Percentiles rank a stretch among this genome's conserved stretches.
These are phyloP conservation scores for Leishmania tarentolae DNA, from an alignment of 208 protist genomes.

Conservation along the genomic window DNA sequence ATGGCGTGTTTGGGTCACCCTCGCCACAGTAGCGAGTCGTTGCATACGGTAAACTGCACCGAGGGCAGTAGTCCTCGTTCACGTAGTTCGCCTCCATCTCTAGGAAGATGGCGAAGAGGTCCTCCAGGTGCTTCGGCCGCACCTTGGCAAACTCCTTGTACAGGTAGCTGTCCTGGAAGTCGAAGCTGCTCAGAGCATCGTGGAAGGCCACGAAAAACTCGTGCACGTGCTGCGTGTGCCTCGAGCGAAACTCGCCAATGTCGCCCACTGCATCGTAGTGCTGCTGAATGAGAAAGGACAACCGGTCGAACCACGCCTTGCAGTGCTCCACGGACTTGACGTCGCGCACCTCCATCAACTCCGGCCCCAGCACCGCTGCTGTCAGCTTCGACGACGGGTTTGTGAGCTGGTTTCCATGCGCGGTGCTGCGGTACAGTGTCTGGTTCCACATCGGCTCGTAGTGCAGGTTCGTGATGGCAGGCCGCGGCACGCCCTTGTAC, in stretches of 20 bases:
- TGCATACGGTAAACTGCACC: conserved; percentile 83
- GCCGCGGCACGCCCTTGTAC: conserved; percentile 72
- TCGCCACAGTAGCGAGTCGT: conserved; percentile 88
- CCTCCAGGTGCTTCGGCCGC: conserved; percentile 63
- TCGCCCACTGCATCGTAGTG: conserved; percentile 90
- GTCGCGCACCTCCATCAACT: conserved; percentile 76
- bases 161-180: conserved; percentile 85
- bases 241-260: conserved; percentile 76
- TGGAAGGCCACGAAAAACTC: conserved; percentile 90
- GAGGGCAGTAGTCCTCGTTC: conserved; percentile 78
- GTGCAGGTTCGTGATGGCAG: conserved; percentile 79
- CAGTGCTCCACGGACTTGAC: conserved; percentile 83
- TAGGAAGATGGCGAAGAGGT: conserved; percentile 89
- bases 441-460: conserved; percentile 84
- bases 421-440: conserved; percentile 70
- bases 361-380: conserved; percentile 69
- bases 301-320: conserved; percentile 86
- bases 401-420: conserved; percentile 61
- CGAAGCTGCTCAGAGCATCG: conserved; percentile 83
- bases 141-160: conserved; percentile 59
- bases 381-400: conserved; percentile 69
- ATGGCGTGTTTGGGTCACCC: conserved; percentile 78
- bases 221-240: conserved; percentile 87
- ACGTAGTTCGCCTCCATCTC: conserved; percentile 93
- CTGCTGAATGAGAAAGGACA: conserved; percentile 78